phyloP scores from a whole-genome alignment of 495 filamentous ascomycete species.

The Aspergillus mulundensis region DNA sequence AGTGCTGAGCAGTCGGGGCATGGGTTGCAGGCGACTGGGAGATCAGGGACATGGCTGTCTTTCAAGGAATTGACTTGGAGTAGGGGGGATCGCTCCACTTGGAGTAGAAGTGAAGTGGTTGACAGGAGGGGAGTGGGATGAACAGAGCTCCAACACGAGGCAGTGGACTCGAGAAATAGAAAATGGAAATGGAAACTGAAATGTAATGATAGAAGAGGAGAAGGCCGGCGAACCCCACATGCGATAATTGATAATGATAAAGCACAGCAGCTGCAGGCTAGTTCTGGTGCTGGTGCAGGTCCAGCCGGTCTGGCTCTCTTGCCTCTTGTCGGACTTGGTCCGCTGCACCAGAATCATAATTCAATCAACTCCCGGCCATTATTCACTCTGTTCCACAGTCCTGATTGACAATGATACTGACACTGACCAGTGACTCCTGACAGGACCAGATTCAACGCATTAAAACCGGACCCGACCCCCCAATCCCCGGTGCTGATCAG shows the following conservation, averaged over 20 bases:
- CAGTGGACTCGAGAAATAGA: not conserved
- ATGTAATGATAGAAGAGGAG: not conserved
- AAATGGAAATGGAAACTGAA: not conserved
- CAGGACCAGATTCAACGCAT: not conserved
- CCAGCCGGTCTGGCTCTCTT: not conserved
- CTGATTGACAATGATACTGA: not conserved
- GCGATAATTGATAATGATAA: conserved; percentile 2
- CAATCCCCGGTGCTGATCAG: not conserved
- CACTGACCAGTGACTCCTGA: not conserved
- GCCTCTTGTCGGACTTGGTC: not conserved
- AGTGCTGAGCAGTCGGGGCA: not conserved
- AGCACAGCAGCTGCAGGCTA: not conserved
- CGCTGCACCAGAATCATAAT: not conserved
- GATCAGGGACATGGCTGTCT: not conserved
- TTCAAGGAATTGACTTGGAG: not conserved
- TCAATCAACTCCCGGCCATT: not conserved
- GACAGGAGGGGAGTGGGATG: not conserved
- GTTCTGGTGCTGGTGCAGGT: not conserved
- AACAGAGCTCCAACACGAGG: not conserved
- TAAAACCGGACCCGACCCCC: not conserved
- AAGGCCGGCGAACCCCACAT: conserved; percentile 7
- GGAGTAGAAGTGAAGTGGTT: conserved; percentile 1
- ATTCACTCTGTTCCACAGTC: not conserved
- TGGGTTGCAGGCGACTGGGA: not conserved
- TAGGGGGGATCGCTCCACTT: conserved; percentile 5